These are phyloP conservation scores for Globisporangium recalcitrans DNA, from an alignment of 352 stramenopile species.

Conservation along the genomic window DNA sequence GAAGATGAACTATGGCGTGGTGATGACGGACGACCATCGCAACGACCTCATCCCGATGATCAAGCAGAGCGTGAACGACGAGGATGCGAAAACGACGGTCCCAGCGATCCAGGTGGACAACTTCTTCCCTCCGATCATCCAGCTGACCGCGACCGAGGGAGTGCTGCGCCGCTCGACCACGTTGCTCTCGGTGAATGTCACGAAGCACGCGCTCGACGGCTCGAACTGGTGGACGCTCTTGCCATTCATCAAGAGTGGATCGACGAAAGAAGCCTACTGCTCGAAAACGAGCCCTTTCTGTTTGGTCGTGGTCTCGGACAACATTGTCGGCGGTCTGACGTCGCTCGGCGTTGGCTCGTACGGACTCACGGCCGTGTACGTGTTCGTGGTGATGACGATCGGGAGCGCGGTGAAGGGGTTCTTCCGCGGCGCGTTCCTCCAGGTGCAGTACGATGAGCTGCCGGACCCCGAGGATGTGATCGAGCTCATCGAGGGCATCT, in stretches of 20 bases:
- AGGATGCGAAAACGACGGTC: conserved; percentile 22
- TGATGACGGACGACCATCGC: conserved; percentile 55
- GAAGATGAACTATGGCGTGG: conserved; percentile 39
- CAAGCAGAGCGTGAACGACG: conserved; percentile 42
- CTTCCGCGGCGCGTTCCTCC: conserved; percentile 71
- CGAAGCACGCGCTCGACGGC: conserved; percentile 49
- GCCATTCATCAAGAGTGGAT: conserved; percentile 23
- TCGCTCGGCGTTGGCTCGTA: conserved; percentile 81
- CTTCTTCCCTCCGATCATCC: conserved; percentile 60
- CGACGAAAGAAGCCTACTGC: conserved; percentile 39
- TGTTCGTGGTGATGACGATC: conserved; percentile 87
- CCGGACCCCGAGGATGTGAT: conserved; percentile 79
- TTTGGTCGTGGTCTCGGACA: conserved; percentile 79
- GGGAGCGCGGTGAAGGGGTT: conserved; percentile 79
- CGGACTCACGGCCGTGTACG: conserved; percentile 78
- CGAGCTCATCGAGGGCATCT: conserved; percentile 85
- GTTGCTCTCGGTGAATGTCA: conserved; percentile 49
- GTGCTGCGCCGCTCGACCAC: conserved; percentile 49
- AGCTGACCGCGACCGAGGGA: conserved; percentile 63
- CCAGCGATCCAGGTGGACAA: conserved; percentile 41
- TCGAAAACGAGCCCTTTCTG: conserved; percentile 53
- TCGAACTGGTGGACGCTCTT: conserved; percentile 67
- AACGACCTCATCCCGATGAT: conserved; percentile 70
- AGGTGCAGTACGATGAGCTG: conserved; percentile 81
- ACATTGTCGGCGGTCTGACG: conserved; percentile 78